A percentile compares a stretch with the other conserved stretches of the same genome.
phyloP scores from a whole-genome alignment of 179 eudicot species.

The Drosera spatulata region DNA sequence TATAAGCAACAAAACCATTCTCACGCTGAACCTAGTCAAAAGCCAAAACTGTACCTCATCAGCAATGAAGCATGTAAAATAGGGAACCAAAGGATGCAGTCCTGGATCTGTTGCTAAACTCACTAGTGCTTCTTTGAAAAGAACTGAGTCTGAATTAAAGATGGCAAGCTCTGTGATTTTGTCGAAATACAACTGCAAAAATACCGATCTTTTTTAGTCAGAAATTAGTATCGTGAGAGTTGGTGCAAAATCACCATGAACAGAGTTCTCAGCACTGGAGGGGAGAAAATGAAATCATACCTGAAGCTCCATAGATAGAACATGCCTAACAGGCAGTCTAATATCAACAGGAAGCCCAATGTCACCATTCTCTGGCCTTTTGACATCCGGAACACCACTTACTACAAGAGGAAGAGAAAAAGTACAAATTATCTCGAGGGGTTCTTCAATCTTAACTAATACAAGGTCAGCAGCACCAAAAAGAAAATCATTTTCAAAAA shows the following conservation, averaged over 20 bases:
- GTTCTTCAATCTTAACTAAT: no score
- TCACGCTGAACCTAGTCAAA: not conserved
- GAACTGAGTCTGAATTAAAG: slow-evolving; percentile 48
- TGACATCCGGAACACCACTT: slow-evolving; percentile 26
- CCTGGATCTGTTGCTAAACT: slow-evolving; percentile 91
- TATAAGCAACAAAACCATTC: no score
- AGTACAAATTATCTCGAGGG: not conserved
- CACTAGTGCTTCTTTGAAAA: slow-evolving; percentile 75
- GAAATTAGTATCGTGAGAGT: not conserved
- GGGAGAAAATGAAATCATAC: slow-evolving; percentile 16
- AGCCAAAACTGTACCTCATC: slow-evolving; percentile 52
- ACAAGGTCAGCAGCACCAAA: no score
- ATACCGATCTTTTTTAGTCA: slow-evolving; percentile 4
- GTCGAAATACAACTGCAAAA: slow-evolving; percentile 71
- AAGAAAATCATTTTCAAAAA: no score
- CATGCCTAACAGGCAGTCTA: slow-evolving; percentile 79
- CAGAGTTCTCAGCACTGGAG: no score
- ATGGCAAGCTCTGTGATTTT: slow-evolving; percentile 74
- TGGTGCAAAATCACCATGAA: not conserved
- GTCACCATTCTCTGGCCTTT: slow-evolving; percentile 59
- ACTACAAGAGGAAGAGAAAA: not conserved
- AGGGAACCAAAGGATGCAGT: slow-evolving; percentile 87
- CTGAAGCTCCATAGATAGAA: slow-evolving; percentile 90
- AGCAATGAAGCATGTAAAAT: slow-evolving; percentile 71
- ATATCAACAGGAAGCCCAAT: slow-evolving; percentile 68